These are phyloP conservation scores for Aspergillus clavatus DNA, from an alignment of 2,329 filamentous ascomycete genomes.

Conservation along the genomic window DNA sequence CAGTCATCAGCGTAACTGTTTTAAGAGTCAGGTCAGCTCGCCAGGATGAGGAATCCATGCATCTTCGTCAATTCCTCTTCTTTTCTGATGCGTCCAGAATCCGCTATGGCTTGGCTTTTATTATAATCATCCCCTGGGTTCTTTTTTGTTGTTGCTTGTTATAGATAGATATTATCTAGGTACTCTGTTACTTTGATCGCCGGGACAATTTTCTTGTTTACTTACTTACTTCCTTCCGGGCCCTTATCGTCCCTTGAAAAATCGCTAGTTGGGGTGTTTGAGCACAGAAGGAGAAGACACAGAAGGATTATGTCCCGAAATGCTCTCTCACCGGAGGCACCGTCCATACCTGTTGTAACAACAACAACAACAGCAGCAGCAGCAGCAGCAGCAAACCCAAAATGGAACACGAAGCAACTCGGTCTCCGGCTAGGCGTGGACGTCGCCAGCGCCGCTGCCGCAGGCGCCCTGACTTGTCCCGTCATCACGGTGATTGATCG, in stretches of 20 bases:
- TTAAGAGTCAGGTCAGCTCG: neutral
- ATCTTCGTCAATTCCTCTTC: no score
- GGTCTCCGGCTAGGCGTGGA: constrained; percentile 64
- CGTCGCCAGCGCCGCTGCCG: constrained; percentile 61
- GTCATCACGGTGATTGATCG: constrained; percentile 84
- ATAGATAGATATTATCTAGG: no score
- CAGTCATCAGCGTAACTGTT: neutral
- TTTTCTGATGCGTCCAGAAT: no score
- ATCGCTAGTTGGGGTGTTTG: no score
- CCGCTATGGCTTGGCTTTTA: no score
- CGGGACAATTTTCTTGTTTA: no score
- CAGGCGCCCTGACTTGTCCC: constrained; percentile 73
- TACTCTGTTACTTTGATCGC: no score
- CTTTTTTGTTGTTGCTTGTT: no score
- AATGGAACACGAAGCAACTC: constrained; percentile 74
- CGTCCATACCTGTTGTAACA: constrained; percentile 19
- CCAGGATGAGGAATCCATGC: neutral
- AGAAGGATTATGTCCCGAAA: constrained; percentile 28
- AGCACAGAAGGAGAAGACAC: no score
- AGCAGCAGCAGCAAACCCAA: constrained; percentile 11
- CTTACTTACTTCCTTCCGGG: no score
- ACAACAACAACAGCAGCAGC: constrained; percentile 11
- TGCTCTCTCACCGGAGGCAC: constrained; percentile 23
- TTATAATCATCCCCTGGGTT: no score
- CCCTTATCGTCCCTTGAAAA: no score